phyloP scores from a whole-genome alignment of 1,284 basidiomycete genomes.

The Malassezia sp. region DNA sequence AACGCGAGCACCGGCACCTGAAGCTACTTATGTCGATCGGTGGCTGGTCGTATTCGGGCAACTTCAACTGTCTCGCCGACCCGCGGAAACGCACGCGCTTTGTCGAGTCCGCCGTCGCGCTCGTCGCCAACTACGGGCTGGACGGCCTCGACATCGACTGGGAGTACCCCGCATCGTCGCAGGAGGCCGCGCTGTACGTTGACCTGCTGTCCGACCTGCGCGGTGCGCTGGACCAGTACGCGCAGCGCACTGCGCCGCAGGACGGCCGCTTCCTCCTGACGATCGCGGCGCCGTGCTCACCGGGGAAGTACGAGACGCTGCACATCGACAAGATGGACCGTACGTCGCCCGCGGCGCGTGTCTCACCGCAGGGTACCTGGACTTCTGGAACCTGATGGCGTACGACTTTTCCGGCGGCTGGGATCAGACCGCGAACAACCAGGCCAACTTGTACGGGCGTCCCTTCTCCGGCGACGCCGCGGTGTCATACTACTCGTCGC shows the following conservation, averaged over 20 bases:
- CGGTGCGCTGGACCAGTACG: slow-evolving; percentile 59
- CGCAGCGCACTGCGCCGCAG: slow-evolving; percentile 49
- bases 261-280: slow-evolving; percentile 57
- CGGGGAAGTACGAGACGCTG: slow-evolving; percentile 58
- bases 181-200: slow-evolving; percentile 63
- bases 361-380: no score
- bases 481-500: slow-evolving; percentile 56
- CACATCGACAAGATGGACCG: slow-evolving; percentile 63
- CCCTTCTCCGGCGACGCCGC: slow-evolving; percentile 57
- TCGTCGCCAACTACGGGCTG: slow-evolving; percentile 75
- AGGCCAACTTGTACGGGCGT: slow-evolving; percentile 63
- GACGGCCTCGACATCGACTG: slow-evolving; percentile 69
- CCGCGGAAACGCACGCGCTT: slow-evolving; percentile 55
- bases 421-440: slow-evolving; percentile 64
- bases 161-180: slow-evolving; percentile 64
- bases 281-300: slow-evolving; percentile 69
- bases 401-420: slow-evolving; percentile 49
- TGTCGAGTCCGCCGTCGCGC: slow-evolving; percentile 58
- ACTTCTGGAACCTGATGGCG: slow-evolving; percentile 87
- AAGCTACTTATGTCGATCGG: slow-evolving; percentile 48
- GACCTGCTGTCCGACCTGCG: slow-evolving; percentile 62
- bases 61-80: slow-evolving; percentile 40
- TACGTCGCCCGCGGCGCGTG: no score
- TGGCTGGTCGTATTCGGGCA: slow-evolving; percentile 46
- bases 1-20: slow-evolving; percentile 57